phyloP scores from a whole-genome alignment of 768 basidiomycete genomes.

The Tylopilus subfusipes region DNA sequence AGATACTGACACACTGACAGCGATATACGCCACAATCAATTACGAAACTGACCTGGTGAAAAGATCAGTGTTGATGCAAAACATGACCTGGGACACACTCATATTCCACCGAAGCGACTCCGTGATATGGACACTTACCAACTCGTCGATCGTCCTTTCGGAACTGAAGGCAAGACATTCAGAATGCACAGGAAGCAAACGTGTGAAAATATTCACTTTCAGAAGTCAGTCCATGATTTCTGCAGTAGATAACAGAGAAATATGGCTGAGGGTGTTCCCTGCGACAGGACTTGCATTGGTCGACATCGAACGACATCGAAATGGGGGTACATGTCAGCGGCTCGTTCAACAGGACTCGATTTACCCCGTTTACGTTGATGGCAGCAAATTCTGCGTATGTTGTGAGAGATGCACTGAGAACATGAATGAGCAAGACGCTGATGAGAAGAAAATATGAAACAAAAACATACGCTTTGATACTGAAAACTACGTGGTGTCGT shows the following conservation, averaged over 20 bases:
- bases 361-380: background rate
- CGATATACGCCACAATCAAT: background rate
- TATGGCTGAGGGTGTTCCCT: constrained; percentile 42
- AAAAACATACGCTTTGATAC: constrained; percentile 7
- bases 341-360: too few species aligned
- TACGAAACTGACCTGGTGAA: constrained; percentile 27
- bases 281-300: constrained; percentile 46
- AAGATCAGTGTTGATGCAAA: constrained; percentile 44
- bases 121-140: constrained; percentile 22
- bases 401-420: constrained; percentile 35
- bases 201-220: constrained; percentile 24
- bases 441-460: background rate
- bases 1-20: constrained; percentile 33
- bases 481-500: background rate
- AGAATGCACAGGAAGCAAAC: background rate
- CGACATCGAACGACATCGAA: background rate
- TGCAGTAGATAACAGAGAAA: constrained; percentile 46
- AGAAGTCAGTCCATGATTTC: constrained; percentile 48
- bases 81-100: constrained; percentile 39
- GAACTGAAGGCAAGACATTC: constrained; percentile 25
- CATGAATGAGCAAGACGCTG: constrained; percentile 10
- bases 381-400: background rate
- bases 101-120: background rate
- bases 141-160: constrained; percentile 48
- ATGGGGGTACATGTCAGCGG: background rate